Base-by-base conservation (phyloP, 1,284 basidiomycete species). In the Ceratobasidium sp. region DNA sequence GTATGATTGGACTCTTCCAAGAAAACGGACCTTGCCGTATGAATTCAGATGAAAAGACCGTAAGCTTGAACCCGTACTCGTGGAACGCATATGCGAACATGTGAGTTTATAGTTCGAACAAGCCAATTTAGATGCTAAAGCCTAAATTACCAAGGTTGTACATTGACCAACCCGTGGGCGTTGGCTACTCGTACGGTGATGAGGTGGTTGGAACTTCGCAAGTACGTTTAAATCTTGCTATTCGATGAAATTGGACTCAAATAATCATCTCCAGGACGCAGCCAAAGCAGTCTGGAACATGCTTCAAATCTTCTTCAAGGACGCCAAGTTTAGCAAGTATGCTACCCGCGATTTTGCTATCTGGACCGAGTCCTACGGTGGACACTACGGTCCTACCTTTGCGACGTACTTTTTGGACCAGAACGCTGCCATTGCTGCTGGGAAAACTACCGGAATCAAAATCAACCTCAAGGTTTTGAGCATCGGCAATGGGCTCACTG, bases 151-250 rank as follows among this genome's bases (percentile, higher is more conserved):
- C 1, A 67, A 90, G 88, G 79, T 87, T 92, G 55, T 92, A 91
- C 77, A 87, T 92, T 62, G 90, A 92, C 78, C 90, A 92, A 78
- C 91, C 90, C 0, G 87, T 90, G 65, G 88, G 87, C 0, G 86
- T 88, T 5, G 88, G 89, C 1, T 89, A 89, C 78, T 89, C 88
- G 2, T 87, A 85, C 71, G 89, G 89, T 3, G 83, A 79, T 0
- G 84, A 86, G 71, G 83, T 83, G 0, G 84, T 83, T 16, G 36
- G 36, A 14, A 39, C 36, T 14, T 39, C 36, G 6, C 36, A 65
- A 46, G 61, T 65, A 50, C 52, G 61, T 50, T 4, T 36, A 39
- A 8, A 26, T 3, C 16, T 14, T 26, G 18, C 28, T 65, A 2
- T 21, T 39, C 16, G 4, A 32, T 3, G 28, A 5, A 2, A n/a